Evolutionary conservation across 164 flowering plant genomes (phyloP), one percentile per base, ranked within the genome.

Genomic region (Magnolia sinica): DNA sequence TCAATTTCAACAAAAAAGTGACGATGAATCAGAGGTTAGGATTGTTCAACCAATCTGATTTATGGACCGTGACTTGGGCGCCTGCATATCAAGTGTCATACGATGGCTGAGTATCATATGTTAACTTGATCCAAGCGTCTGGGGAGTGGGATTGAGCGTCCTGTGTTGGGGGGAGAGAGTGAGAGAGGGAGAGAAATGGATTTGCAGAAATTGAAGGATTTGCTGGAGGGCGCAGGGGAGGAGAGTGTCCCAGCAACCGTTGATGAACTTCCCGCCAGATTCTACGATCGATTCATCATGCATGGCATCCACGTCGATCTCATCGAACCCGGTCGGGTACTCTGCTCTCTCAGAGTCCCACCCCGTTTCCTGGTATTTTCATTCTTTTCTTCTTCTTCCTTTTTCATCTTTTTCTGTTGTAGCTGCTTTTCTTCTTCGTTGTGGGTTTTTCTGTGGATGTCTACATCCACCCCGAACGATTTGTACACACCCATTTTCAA

Each of bases 291-390:
- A 27, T 68, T 78, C 13, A 58, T 78, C 67, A 14, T 24, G 29
- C 45, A 73, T 45, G 76, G 80, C 37, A 69, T 78, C 73, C 16
- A n/a, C 8, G 49, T 74, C 50, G 76, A 78, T 52, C 61, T 18
- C 73, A 37, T 73, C 76, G 65, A 59, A 7, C 80, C 80, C n/a
- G 80, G 80, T 24, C 76, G 69, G 8, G 20, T 78, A 50, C 59
- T 73, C 76, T 78, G 80, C 70, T 73, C 80, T 13, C 58, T 78
- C 73, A 73, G 45, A 55, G 73, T 74, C 51, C 73, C 80, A 8
- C 68, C 68, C 2, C 80, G 72, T 31, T 50, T 77, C 0, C 70
- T 77, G 64, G 79, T 77, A 72, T 7, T 8, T 16, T 68, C 50
- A 11, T 10, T 7, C 16, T 70, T 24, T 70, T 11, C 45, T 51